Evolutionary conservation across 208 protist species (phyloP).

Genomic region (Leishmania mexicana): DNA sequence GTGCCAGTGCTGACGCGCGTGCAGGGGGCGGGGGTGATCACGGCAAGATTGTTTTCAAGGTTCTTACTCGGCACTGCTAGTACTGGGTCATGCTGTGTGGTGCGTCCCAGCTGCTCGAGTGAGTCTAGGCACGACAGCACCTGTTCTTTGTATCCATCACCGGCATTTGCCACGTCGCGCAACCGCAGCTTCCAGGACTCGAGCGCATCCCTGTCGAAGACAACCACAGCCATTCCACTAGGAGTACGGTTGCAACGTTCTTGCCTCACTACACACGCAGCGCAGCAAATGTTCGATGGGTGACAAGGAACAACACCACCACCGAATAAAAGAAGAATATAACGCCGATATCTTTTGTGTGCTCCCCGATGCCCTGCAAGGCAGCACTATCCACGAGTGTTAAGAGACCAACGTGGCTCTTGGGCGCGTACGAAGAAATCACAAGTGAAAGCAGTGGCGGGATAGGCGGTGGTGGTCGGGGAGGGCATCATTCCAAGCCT

Average conservation of each 20-base stretch:
- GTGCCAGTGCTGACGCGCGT: constrained; percentile 24
- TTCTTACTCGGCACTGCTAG: background rate
- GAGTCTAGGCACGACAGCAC: constrained; percentile 1
- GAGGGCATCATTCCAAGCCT: background rate
- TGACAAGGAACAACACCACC: background rate
- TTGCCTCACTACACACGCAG: background rate
- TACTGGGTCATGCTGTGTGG: background rate
- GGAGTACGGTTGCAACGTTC: background rate
- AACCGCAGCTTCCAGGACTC: constrained; percentile 2
- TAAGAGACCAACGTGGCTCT: background rate
- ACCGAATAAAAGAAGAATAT: background rate
- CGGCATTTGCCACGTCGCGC: background rate
- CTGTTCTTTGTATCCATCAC: background rate
- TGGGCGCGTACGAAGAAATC: background rate
- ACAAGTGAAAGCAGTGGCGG: background rate
- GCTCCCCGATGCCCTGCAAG: background rate
- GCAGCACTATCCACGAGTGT: background rate
- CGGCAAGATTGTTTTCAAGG: background rate
- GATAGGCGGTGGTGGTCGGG: background rate
- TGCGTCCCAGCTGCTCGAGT: constrained; percentile 2
- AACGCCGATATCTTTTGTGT: background rate
- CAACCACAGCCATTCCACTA: background rate
- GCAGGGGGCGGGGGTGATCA: too few species aligned
- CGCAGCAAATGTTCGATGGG: background rate
- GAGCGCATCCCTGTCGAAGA: constrained; percentile 4